A percentile compares a stretch with the other conserved stretches of the same genome.
Evolutionary conservation across 257 asterid genomes (phyloP).

Genomic region (Marsdenia floribunda): DNA sequence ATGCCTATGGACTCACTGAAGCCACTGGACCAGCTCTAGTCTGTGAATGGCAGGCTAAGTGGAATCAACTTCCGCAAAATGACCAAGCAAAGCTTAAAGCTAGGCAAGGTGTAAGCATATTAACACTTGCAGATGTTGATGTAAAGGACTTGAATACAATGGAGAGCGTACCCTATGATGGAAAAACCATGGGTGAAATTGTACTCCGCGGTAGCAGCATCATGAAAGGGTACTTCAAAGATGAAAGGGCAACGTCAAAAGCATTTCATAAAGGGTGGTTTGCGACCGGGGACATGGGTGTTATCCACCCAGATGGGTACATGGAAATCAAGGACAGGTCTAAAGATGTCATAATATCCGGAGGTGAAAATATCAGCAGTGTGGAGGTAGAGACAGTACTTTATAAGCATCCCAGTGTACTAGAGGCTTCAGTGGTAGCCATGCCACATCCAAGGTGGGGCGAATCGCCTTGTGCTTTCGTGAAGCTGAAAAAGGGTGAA

Average conservation of each 20-base stretch:
- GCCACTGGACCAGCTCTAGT: conserved; percentile 89
- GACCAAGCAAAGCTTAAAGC: conserved; percentile 54
- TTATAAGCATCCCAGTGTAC: conserved; percentile 42
- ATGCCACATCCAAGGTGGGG: conserved; percentile 92
- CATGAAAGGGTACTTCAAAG: conserved; percentile 79
- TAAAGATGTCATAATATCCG: conserved; percentile 83
- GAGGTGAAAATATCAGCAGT: conserved; percentile 92
- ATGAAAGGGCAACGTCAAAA: conserved; percentile 40
- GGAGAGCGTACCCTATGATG: conserved; percentile 62
- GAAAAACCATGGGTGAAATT: conserved; percentile 63
- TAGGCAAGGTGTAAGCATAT: conserved; percentile 62
- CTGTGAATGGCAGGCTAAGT: conserved; percentile 64
- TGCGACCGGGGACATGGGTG: conserved; percentile 78
- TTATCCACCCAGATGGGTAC: conserved; percentile 80
- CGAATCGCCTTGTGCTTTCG: conserved; percentile 42
- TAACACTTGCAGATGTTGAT: conserved; percentile 66
- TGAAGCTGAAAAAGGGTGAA: conserved; percentile 6
- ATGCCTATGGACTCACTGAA: conserved; percentile 86
- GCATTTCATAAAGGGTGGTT: conserved; percentile 74
- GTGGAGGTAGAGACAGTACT: conserved; percentile 72
- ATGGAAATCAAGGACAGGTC: conserved; percentile 76
- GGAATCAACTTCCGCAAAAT: conserved; percentile 39
- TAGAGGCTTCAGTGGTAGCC: conserved; percentile 90
- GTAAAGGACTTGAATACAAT: conserved; percentile 53
- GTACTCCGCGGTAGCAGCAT: conserved; percentile 71